Base-by-base conservation (phyloP, 2,329 filamentous ascomycete species). In the Fusarium musae region DNA sequence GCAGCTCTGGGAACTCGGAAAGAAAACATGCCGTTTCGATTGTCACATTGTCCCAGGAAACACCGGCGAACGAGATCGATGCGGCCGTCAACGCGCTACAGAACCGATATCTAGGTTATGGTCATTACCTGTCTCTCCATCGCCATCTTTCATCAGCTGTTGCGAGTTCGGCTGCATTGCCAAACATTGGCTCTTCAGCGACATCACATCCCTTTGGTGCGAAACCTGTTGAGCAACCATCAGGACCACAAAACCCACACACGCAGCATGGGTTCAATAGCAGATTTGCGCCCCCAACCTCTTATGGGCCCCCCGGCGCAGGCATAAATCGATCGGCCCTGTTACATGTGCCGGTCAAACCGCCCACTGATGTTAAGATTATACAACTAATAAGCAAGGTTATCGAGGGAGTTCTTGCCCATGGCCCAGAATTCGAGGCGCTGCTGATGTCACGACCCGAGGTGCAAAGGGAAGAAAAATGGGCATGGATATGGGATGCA, bases 401-500 rank as follows among this genome's bases (percentile, higher is more conserved):
- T 0, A 88, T 97, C 39, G 96, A 98, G 78, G 88, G 89, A 6
- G 86, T 98, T 1, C 84, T 98, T 13, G 89, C 91, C 28, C 90
- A 96, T 75, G 95, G 95, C 0, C 90, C 93, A 0, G 94, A 96
- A 78, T 97, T 97, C 69, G 96, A 99, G 82, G 95, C 95, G 9
- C 85, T 97, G 5, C 87, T 99, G 11, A 98, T 98, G 96, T 92
- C 92, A 56, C 88, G 93, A 23, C 90, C 93, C 0, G 91, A 95
- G 61, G 93, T 98, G 2, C 94, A 97, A 79, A 88, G 87, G 44
- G 93, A 97, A 67, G 93, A 97, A 80, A 95, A 92, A 74, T 98
- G 96, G 91, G 93, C 95, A 1, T 99, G 95, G 93, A 86, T 99
- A 9, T 99, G 94, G 92, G 93, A 98, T 80, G 89, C 95, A 26